phyloP scores from a whole-genome alignment of 2,329 filamentous ascomycete species.

The Neopestalotiopsis sp. region DNA sequence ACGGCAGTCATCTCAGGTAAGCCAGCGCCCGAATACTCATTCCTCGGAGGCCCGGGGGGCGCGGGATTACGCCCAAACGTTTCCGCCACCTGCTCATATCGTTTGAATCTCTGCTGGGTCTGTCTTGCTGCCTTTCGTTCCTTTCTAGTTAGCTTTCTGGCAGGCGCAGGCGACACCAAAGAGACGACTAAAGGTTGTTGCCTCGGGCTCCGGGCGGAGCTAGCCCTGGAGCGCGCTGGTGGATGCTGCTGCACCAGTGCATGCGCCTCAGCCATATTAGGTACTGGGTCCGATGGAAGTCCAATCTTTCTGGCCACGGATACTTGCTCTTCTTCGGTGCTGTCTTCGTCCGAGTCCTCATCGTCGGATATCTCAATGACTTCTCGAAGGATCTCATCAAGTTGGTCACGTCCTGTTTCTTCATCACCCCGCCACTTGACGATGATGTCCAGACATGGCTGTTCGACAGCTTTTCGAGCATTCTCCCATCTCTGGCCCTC shows the following conservation, averaged over 20 bases:
- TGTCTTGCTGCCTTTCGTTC: constrained; percentile 35
- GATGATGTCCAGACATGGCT: constrained; percentile 66
- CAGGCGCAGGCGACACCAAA: constrained; percentile 28
- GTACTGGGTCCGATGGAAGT: constrained; percentile 20
- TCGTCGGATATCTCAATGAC: constrained; percentile 71
- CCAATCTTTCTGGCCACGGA: constrained; percentile 18
- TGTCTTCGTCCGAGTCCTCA: constrained; percentile 47
- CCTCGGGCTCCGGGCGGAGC: constrained; percentile 19
- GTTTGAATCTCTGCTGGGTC: constrained; percentile 38
- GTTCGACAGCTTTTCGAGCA: constrained; percentile 66
- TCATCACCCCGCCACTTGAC: constrained; percentile 77
- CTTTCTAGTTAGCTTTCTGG: constrained; percentile 30
- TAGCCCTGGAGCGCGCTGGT: constrained; percentile 9
- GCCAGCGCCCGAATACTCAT: not conserved
- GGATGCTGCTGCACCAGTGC: constrained; percentile 10
- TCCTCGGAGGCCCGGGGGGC: constrained; percentile 7
- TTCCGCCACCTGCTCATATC: constrained; percentile 40
- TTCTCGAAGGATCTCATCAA: constrained; percentile 70
- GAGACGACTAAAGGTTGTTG: constrained; percentile 24
- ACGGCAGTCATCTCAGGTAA: not conserved
- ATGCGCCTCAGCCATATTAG: not conserved
- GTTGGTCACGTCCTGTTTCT: constrained; percentile 70
- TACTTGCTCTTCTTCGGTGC: constrained; percentile 27
- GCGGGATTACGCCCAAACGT: constrained; percentile 31
- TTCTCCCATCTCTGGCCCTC: constrained; percentile 61